Percentiles rank a stretch among this genome's conserved stretches.
phyloP scores from a whole-genome alignment of 2,329 filamentous ascomycete species.

The Fusarium miscanthi region DNA sequence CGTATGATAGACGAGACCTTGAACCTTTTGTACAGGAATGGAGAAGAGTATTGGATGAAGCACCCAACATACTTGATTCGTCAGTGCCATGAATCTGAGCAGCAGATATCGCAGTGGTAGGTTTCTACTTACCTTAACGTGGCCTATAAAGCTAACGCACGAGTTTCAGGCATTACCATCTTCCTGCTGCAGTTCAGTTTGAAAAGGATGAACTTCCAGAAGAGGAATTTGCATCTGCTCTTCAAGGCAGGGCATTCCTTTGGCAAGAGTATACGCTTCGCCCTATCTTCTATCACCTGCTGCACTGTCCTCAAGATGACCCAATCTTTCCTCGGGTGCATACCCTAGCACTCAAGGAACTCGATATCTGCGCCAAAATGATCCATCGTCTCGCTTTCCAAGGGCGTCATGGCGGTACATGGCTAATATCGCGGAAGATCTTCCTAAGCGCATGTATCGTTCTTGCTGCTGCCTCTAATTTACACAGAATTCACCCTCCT shows the following conservation, averaged over 20 bases:
- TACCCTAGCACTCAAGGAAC: not conserved
- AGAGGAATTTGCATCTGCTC: constrained; percentile 19
- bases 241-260: constrained; percentile 7
- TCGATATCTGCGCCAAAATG: not conserved
- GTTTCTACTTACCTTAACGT: not conserved
- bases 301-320: not conserved
- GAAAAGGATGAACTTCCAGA: not conserved
- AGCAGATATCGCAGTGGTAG: constrained; percentile 24
- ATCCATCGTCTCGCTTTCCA: constrained; percentile 1
- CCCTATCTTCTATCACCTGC: constrained; percentile 18
- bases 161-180: constrained; percentile 1
- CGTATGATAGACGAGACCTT: constrained; percentile 34
- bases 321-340: not conserved
- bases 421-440: constrained; percentile 16
- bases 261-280: constrained; percentile 22
- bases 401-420: constrained; percentile 18
- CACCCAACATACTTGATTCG: constrained; percentile 6
- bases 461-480: not conserved
- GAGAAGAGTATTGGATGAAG: constrained; percentile 19
- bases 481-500: not conserved
- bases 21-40: constrained; percentile 3
- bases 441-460: constrained; percentile 16
- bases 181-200: constrained; percentile 21
- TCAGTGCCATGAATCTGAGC: constrained; percentile 13
- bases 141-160: not conserved